Conservation (phyloP, 441 rosid species). For the Gossypium davidsonii region DNA sequence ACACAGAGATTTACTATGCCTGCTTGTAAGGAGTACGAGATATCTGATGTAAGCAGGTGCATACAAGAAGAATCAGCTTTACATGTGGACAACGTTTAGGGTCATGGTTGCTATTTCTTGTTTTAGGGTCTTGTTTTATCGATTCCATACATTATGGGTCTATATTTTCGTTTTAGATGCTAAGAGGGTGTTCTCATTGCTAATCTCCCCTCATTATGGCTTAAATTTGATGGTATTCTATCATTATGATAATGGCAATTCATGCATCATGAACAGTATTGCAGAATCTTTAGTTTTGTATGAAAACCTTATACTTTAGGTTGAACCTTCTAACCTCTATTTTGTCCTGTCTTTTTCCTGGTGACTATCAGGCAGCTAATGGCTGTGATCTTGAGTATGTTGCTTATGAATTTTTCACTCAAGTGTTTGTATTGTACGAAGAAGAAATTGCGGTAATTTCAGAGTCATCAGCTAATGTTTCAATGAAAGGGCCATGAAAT, state of each 20-base stretch:
- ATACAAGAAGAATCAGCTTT: background rate
- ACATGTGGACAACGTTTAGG: background rate
- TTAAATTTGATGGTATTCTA: background rate
- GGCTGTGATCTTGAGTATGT: constrained; percentile 63
- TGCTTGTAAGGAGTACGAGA: background rate
- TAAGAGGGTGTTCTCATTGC: background rate
- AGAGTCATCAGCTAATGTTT: background rate
- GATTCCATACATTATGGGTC: background rate
- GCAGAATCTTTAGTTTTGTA: background rate
- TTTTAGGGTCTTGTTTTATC: background rate
- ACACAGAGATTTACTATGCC: background rate
- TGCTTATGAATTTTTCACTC: constrained; percentile 69
- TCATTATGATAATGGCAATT: background rate
- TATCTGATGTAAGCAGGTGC: background rate
- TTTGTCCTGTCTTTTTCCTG: background rate
- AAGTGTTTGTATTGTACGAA: constrained; percentile 62
- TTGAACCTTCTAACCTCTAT: constrained; percentile 4
- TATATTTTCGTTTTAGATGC: background rate
- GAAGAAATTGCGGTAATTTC: constrained; percentile 68
- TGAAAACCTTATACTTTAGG: background rate
- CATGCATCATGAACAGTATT: background rate
- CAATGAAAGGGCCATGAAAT: background rate
- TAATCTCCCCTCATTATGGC: background rate
- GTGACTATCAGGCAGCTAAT: constrained; percentile 52
- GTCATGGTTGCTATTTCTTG: background rate